Evolutionary conservation across 306 rosid species (phyloP).

Genomic region (cucumber (Cucumis sativus)): Cucumber_9930_V3 NC_026658.2:9713001-9713500

Average conservation of each 20-base stretch:
- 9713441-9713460: conserved; percentile 57
- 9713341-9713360: conserved; percentile 36
- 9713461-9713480: conserved; percentile 6
- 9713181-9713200: conserved; percentile 23
- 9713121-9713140: conserved; percentile 73
- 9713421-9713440: conserved; percentile 41
- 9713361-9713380: conserved; percentile 60
- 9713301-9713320: conserved; percentile 40
- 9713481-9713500: background rate
- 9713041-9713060: conserved; percentile 30
- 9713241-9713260: too few species aligned
- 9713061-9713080: conserved; percentile 34
- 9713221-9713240: background rate
- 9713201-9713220: background rate
- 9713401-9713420: conserved; percentile 66
- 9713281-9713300: background rate
- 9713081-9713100: conserved; percentile 42
- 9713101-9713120: conserved; percentile 71
- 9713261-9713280: background rate
- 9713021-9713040: conserved; percentile 30
- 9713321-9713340: conserved; percentile 27
- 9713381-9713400: conserved; percentile 82
- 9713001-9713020: conserved; percentile 75
- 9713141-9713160: conserved; percentile 27
- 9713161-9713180: conserved; percentile 28